Evolutionary conservation across 2,329 filamentous ascomycete genomes (phyloP).

Genomic region (Fonsecaea monophora): DNA sequence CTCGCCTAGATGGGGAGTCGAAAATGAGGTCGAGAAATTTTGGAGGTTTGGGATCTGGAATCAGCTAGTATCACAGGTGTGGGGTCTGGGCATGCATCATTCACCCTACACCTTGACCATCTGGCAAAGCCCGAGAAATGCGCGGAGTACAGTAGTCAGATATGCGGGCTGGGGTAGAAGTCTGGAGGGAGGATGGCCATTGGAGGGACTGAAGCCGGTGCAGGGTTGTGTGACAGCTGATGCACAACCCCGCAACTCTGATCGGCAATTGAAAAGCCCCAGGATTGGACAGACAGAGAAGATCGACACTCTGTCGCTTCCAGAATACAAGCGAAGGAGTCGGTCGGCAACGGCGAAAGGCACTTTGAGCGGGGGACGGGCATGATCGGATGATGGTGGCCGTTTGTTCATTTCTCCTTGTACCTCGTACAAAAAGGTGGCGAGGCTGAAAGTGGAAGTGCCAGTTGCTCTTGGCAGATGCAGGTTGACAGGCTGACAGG

Average conservation of each 20-base stretch:
- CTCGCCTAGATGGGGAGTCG: not conserved
- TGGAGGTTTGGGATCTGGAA: conserved; percentile 11
- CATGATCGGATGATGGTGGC: conserved; percentile 5
- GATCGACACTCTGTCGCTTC: too few species aligned
- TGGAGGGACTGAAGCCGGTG: not conserved
- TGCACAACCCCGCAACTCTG: conserved; percentile 15
- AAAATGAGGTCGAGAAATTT: conserved; percentile 4
- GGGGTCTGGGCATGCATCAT: conserved; percentile 24
- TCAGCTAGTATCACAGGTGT: conserved; percentile 5
- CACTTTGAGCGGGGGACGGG: conserved; percentile 1
- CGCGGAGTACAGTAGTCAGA: conserved; percentile 2
- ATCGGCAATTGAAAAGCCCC: conserved; percentile 17
- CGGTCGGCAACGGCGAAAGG: not conserved
- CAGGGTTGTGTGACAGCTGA: not conserved
- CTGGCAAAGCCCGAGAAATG: conserved; percentile 10
- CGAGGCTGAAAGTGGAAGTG: too few species aligned
- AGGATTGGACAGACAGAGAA: not conserved
- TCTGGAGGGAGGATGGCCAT: not conserved
- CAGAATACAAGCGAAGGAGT: not conserved
- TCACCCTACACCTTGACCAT: conserved; percentile 1
- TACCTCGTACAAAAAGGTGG: too few species aligned
- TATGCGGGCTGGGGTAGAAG: conserved; percentile 5
- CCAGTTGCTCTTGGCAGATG: too few species aligned
- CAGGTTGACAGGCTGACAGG: not conserved
- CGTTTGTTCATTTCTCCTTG: too few species aligned